These are phyloP conservation scores for Aspergillus nomiae DNA, from an alignment of 2,329 filamentous ascomycete genomes.

Conservation along the genomic window DNA sequence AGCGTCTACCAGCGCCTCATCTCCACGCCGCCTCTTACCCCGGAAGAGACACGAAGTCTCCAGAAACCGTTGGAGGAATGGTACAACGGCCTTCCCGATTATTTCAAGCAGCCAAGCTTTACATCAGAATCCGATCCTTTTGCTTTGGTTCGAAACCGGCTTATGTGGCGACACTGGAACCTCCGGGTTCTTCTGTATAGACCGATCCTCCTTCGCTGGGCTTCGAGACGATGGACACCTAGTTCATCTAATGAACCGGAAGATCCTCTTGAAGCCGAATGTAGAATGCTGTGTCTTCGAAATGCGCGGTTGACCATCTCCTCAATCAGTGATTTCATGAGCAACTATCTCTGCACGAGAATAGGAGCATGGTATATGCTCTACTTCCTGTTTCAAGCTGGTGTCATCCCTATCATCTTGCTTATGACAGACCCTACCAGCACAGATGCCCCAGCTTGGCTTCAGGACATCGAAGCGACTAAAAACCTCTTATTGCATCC, in stretches of 20 bases:
- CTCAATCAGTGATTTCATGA: slow-evolving; percentile 45
- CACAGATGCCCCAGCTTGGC: slow-evolving; percentile 38
- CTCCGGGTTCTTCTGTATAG: slow-evolving; percentile 47
- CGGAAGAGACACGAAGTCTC: slow-evolving; percentile 44
- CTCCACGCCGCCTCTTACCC: slow-evolving; percentile 43
- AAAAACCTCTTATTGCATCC: slow-evolving; percentile 42
- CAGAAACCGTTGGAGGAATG: slow-evolving; percentile 47
- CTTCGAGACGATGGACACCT: slow-evolving; percentile 37
- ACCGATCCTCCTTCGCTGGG: slow-evolving; percentile 46
- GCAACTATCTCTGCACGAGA: slow-evolving; percentile 42
- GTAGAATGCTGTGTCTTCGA: slow-evolving; percentile 42
- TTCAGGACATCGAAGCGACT: slow-evolving; percentile 44
- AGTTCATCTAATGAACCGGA: slow-evolving; percentile 30
- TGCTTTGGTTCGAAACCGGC: slow-evolving; percentile 41
- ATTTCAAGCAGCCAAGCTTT: slow-evolving; percentile 39
- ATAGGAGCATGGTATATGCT: slow-evolving; percentile 49
- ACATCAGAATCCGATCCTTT: slow-evolving; percentile 38
- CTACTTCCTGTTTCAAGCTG: slow-evolving; percentile 51
- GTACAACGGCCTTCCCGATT: slow-evolving; percentile 44
- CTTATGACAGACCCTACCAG: slow-evolving; percentile 45
- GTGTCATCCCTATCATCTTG: slow-evolving; percentile 46
- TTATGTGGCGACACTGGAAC: slow-evolving; percentile 49
- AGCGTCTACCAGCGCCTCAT: slow-evolving; percentile 48
- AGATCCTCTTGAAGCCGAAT: slow-evolving; percentile 41
- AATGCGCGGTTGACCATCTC: slow-evolving; percentile 45